Conservation (phyloP, 1,139 yeast species). For the Magnusiomyces suaveolens region DNA sequence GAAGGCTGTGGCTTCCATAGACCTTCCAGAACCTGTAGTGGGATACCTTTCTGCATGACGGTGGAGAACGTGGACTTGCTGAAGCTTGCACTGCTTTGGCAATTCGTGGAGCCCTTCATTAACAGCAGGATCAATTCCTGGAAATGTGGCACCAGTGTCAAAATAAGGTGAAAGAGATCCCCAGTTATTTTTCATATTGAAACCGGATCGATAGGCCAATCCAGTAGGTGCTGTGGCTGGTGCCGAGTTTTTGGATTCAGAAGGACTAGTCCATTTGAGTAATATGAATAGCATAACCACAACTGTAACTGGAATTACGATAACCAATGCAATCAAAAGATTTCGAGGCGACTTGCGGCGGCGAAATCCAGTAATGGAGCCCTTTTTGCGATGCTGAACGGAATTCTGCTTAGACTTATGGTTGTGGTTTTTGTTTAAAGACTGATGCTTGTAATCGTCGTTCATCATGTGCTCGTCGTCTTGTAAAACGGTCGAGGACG, state of each 20-base stretch:
- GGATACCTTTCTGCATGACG: slow-evolving; percentile 38
- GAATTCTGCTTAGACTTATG: background rate
- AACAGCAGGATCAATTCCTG: slow-evolving; percentile 25
- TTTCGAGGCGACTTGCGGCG: background rate
- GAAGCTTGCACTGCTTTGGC: slow-evolving; percentile 25
- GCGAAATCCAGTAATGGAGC: background rate
- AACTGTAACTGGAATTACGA: slow-evolving; percentile 24
- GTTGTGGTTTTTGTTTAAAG: background rate
- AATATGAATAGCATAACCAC: slow-evolving; percentile 23
- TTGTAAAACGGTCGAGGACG: background rate
- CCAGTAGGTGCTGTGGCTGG: slow-evolving; percentile 37
- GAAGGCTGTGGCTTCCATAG: slow-evolving; percentile 26
- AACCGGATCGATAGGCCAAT: slow-evolving; percentile 29
- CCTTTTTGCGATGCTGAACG: background rate
- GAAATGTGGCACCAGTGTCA: slow-evolving; percentile 32
- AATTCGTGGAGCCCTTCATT: slow-evolving; percentile 23
- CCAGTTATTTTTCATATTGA: slow-evolving; percentile 37
- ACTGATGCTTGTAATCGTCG: background rate
- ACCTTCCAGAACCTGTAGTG: slow-evolving; percentile 25
- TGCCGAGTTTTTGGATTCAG: slow-evolving; percentile 23
- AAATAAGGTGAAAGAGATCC: slow-evolving; percentile 36
- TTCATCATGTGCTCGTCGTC: background rate
- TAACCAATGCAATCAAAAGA: slow-evolving; percentile 16
- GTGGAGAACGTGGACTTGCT: slow-evolving; percentile 36
- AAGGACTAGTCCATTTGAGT: slow-evolving; percentile 19